phyloP scores from a whole-genome alignment of 257 asterid genomes.

The Solanum ossicruentum region DNA sequence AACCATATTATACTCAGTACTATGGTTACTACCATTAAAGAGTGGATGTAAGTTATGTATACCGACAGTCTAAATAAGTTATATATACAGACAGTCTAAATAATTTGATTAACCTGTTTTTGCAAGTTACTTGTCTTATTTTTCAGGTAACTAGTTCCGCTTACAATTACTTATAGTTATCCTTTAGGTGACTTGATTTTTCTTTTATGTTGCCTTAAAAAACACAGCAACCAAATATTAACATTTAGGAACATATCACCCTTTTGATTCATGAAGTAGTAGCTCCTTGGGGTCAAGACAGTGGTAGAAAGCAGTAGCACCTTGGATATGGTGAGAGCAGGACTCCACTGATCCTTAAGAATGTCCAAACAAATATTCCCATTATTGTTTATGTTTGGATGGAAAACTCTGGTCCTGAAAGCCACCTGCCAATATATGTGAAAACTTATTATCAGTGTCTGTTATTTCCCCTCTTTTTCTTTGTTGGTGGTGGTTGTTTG shows the following conservation, averaged over 20 bases:
- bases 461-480: not conserved
- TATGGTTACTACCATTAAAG: not conserved
- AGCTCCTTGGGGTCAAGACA: not conserved
- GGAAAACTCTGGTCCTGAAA: slow-evolving; percentile 80
- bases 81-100: not conserved
- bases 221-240: not conserved
- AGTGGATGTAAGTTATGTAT: not conserved
- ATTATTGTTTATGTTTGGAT: slow-evolving; percentile 82
- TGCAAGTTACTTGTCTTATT: not conserved
- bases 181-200: not conserved
- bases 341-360: slow-evolving; percentile 93
- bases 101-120: not conserved
- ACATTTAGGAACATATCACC: not conserved
- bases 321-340: slow-evolving; percentile 94
- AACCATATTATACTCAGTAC: not conserved
- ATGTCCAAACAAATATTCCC: slow-evolving; percentile 81
- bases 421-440: slow-evolving; percentile 43
- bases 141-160: not conserved
- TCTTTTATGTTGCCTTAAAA: not conserved
- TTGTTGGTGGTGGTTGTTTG: not conserved
- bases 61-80: not conserved
- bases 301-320: slow-evolving; percentile 1
- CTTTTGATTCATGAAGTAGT: not conserved
- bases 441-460: not conserved
- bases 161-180: not conserved